These are phyloP conservation scores for Phytopythium delawarense DNA, from an alignment of 352 stramenopile genomes.

Conservation along the genomic window DNA sequence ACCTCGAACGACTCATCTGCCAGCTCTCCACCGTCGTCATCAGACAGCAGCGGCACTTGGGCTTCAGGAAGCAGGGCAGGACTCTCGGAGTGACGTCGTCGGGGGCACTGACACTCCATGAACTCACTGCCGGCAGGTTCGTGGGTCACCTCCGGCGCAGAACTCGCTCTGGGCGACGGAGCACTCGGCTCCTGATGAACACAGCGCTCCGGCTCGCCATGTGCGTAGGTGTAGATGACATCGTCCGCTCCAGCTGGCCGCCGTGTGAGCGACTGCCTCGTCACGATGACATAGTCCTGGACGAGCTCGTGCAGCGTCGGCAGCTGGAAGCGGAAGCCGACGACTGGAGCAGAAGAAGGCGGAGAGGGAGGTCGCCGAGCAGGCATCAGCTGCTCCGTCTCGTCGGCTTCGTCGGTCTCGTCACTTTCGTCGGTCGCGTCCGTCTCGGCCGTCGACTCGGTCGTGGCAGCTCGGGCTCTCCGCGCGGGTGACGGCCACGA, in stretches of 20 bases:
- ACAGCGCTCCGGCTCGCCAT: constrained; percentile 4
- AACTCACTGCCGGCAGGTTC: constrained; percentile 5
- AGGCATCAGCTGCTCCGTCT: not conserved
- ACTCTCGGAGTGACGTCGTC: not conserved
- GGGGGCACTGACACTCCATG: constrained; percentile 7
- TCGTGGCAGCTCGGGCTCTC: not conserved
- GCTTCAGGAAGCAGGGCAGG: not conserved
- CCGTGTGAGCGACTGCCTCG: constrained; percentile 2
- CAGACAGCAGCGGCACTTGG: constrained; percentile 5
- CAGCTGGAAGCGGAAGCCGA: constrained; percentile 9
- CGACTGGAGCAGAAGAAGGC: not conserved
- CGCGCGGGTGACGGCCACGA: not conserved
- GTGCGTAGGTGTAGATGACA: constrained; percentile 2
- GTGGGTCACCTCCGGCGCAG: not conserved
- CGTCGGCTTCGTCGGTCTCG: constrained; percentile 3
- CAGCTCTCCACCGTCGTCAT: not conserved
- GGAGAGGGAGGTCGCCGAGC: not conserved
- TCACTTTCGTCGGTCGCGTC: constrained; percentile 5
- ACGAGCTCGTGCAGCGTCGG: constrained; percentile 7
- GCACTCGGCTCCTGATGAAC: not conserved
- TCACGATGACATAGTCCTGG: constrained; percentile 9
- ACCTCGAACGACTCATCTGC: constrained; percentile 5
- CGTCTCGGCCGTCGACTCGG: constrained; percentile 3
- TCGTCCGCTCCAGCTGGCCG: not conserved
- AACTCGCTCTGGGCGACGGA: not conserved